Evolutionary conservation across 2,329 filamentous ascomycete species (phyloP).

Genomic region (Colletotrichum limetticola): DNA sequence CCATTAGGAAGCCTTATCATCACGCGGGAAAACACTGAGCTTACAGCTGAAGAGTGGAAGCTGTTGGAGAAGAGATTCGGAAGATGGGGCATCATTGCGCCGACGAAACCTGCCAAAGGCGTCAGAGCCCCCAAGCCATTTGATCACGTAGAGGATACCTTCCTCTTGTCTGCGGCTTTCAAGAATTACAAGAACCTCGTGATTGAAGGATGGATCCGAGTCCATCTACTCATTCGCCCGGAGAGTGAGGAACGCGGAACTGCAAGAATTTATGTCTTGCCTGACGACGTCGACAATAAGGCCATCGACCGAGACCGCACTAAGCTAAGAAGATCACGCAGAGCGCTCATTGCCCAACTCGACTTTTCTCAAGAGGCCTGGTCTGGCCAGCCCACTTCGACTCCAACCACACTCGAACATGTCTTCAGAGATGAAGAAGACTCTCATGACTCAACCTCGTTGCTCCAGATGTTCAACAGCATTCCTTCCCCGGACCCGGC

Average conservation of each 20-base stretch:
- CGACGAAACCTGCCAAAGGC: neutral
- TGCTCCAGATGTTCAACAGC: conserved; percentile 79
- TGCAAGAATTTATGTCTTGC: conserved; percentile 70
- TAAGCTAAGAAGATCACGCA: conserved; percentile 57
- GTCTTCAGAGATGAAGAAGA: conserved; percentile 47
- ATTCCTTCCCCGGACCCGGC: conserved; percentile 74
- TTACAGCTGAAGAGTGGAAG: conserved; percentile 14
- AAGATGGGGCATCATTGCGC: conserved; percentile 27
- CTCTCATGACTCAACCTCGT: conserved; percentile 54
- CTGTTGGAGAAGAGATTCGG: neutral
- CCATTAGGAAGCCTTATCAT: conserved; percentile 53
- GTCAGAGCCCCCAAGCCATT: neutral
- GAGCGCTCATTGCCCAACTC: conserved; percentile 60
- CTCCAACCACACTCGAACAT: neutral
- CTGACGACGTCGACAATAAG: conserved; percentile 70
- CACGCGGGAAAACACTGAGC: neutral
- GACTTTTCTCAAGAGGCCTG: conserved; percentile 68
- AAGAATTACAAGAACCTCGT: conserved; percentile 46
- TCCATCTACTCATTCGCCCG: conserved; percentile 49
- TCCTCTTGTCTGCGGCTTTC: conserved; percentile 44
- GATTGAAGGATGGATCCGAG: conserved; percentile 52
- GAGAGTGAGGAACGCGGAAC: conserved; percentile 40
- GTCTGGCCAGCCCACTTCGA: conserved; percentile 52
- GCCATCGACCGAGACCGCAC: conserved; percentile 60
- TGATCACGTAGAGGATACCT: conserved; percentile 8